These are phyloP conservation scores for Pelargonium nanum DNA, from an alignment of 345 rosid species.

Conservation along the genomic window DNA sequence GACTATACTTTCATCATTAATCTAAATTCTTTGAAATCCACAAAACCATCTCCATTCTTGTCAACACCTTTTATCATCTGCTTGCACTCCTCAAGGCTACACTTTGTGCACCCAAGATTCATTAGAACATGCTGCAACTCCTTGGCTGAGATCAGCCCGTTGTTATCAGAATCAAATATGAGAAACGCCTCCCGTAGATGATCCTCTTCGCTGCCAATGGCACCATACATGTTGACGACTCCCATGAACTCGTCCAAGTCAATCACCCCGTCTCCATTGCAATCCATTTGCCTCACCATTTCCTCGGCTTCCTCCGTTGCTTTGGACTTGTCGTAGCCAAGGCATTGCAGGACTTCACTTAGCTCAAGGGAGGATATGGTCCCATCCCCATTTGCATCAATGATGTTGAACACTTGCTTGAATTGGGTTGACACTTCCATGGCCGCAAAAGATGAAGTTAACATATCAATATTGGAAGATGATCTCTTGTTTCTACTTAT, in stretches of 20 bases:
- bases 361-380: constrained; percentile 38
- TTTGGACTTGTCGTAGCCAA: constrained; percentile 22
- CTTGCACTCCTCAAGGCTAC: constrained; percentile 31
- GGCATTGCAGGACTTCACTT: constrained; percentile 20
- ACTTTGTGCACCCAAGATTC: constrained; percentile 20
- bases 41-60: constrained; percentile 39
- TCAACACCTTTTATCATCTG: constrained; percentile 42
- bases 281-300: constrained; percentile 32
- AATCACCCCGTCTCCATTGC: constrained; percentile 39
- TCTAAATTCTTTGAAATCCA: constrained; percentile 39
- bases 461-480: constrained; percentile 15
- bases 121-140: constrained; percentile 31
- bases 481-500: not conserved
- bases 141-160: constrained; percentile 39
- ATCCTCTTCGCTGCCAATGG: constrained; percentile 10
- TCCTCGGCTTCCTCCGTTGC: constrained; percentile 27
- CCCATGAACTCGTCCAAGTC: constrained; percentile 35
- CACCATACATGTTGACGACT: not conserved
- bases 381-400: constrained; percentile 41
- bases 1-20: constrained; percentile 24
- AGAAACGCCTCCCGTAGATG: constrained; percentile 34
- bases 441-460: constrained; percentile 19
- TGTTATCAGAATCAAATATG: constrained; percentile 29
- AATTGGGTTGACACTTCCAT: constrained; percentile 29
- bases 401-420: constrained; percentile 31